Conservation (phyloP, 1,139 yeast species). For the Sugiyamaella xylanicola region DNA sequence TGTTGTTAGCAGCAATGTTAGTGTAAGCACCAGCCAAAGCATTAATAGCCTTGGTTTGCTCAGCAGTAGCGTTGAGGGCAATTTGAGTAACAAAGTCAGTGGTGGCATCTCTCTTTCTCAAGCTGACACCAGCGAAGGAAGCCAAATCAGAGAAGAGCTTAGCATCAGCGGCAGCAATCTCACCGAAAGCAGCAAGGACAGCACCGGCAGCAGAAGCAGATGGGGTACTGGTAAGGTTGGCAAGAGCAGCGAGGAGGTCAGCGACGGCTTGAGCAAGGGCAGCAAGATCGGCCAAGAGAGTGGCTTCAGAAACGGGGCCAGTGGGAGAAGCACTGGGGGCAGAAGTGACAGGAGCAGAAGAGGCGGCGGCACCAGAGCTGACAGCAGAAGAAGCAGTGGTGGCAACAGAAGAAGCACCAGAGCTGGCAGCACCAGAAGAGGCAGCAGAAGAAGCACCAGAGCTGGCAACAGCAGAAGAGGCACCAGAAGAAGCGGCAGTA, state of each 20-base stretch:
- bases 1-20: slow-evolving; percentile 1
- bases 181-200: slow-evolving; percentile 16
- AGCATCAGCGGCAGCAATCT: slow-evolving; percentile 10
- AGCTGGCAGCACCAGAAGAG: slow-evolving; percentile 5
- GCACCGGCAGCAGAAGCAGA: slow-evolving; percentile 10
- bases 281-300: slow-evolving; percentile 6
- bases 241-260: slow-evolving; percentile 12
- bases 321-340: slow-evolving; percentile 11
- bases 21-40: slow-evolving; percentile 6
- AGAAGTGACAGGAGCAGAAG: slow-evolving; percentile 8
- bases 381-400: slow-evolving; percentile 1
- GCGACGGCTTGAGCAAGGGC: slow-evolving; percentile 12
- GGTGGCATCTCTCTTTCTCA: slow-evolving; percentile 15
- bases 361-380: slow-evolving; percentile 5
- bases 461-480: background rate
- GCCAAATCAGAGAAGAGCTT: slow-evolving; percentile 14
- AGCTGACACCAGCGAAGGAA: slow-evolving; percentile 8
- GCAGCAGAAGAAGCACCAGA: slow-evolving; percentile 5
- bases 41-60: slow-evolving; percentile 1
- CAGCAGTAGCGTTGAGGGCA: slow-evolving; percentile 16
- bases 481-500: slow-evolving; percentile 4
- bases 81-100: slow-evolving; percentile 1
- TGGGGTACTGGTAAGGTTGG: slow-evolving; percentile 9
- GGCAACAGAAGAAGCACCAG: slow-evolving; percentile 3
- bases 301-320: slow-evolving; percentile 7